Evolutionary conservation across 805 yeast species (phyloP), one percentile per base, ranked within the genome.

Genomic region (Saccharomycopsis guyanensis): DNA sequence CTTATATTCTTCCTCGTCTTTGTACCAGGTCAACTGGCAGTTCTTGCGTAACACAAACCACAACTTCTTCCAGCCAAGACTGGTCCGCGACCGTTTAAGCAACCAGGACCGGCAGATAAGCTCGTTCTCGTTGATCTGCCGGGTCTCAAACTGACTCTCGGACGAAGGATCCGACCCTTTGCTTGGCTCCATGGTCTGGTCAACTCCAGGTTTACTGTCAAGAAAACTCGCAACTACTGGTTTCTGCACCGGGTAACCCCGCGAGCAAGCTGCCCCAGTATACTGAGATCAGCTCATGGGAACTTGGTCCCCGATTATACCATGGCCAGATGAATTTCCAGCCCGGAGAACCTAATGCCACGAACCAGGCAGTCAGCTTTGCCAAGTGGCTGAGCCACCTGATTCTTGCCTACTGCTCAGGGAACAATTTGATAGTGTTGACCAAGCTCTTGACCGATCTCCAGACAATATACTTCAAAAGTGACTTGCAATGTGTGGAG

Each of bases 361-460:
- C 44, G 8, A 34, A 23, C 22, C 54, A 49, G 32, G 43, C 46
- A 12, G 19, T 35, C n/a, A 42, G 42, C 16, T 40, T 45, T 25
- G 36, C 43, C 22, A 45, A 43, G 37, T 51, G 54, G 54, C 24
- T n/a, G 6, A 43, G 41, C 32, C 46, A 43, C 33, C 49, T 50
- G 22, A 38, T 51, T 4, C 31, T 49, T 16, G 79, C 78, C 1
- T 91, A 91, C 60, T 84, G 88, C 48, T 86, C 96, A 1, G 97
- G 96, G 0, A 87, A 87, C 64, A 87, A 86, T 59, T 68, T 91
- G 54, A 83, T 91, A 29, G 72, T 84, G 3, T 59, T 80, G 2
- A 69, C 82, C 5, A 71, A 74, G 50, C 66, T 71, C 40, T 66
- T 71, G 48, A 62, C 65, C 20, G 65, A 82, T 50, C 63, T 88